Base-by-base conservation (phyloP, 148 eudicot species). In the Agrostemma githago region DNA sequence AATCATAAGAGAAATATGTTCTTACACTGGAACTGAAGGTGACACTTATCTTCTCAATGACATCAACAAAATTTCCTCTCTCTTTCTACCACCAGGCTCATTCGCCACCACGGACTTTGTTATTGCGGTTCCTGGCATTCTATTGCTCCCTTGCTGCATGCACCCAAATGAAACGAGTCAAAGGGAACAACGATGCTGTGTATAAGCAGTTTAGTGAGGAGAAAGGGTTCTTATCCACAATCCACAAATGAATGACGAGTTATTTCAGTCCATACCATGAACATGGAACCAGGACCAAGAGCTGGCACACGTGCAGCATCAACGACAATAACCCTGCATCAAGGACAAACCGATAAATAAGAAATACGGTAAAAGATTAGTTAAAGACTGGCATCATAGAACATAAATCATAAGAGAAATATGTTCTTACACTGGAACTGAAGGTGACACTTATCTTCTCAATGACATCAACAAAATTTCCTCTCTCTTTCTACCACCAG, bases 81-180 rank as follows among this genome's bases (percentile, higher is more conserved):
- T 89, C 85, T 84, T 94, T 74, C 92, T 83, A 69, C 98, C 96
- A 60, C 90, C 96, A 70, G 97, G 98, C 81, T 91, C 98, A 87
- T 94, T 83, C 70, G 98, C 97, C 68, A 94, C 98, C 72, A 94
- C 97, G 73, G 97, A 94, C 73, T 94, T 94, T 57, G 98, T 91
- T 70, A 91, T 85, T 71, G 98, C 98, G 72, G 97, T 94, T 81
- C 98, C 98, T 59, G 97, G 98, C 98, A 91, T 91, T 85, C 98
- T 83, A 86, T 89, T 91, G 82, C 62, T 84, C 75, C 97, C 93
- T 91, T 94, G 97, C 97, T 94, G 91, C 84, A 85, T 68, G 11
- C 69, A 76, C 53, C 21, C 67, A 84, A 76, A 26, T 73, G 40
- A 39, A 51, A 66, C 37, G 60, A 77, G 71, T 66, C 62, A 69